Percentiles rank a stretch among this genome's conserved stretches.
Conservation (phyloP, 345 rosid species). For the Nasturtium officinale region DNA sequence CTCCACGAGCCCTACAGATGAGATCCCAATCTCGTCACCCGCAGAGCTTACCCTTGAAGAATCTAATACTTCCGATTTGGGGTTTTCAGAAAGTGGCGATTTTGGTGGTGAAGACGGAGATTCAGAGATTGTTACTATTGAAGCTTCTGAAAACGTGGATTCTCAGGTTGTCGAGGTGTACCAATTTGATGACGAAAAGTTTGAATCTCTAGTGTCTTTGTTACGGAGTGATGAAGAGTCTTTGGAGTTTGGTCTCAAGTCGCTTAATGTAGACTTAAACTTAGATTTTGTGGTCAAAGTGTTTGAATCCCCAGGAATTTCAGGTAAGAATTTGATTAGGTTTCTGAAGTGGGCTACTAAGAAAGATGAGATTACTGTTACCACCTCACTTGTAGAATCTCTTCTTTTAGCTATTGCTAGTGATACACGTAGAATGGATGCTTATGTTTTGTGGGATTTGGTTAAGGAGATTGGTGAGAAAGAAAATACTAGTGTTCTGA, state of each 20-base stretch:
- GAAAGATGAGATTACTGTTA: slow-evolving; percentile 43
- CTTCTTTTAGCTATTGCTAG: slow-evolving; percentile 53
- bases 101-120: slow-evolving; percentile 30
- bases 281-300: slow-evolving; percentile 59
- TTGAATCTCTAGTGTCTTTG: slow-evolving; percentile 63
- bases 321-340: slow-evolving; percentile 60
- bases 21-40: slow-evolving; percentile 24
- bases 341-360: slow-evolving; percentile 65
- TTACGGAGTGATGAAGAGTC: slow-evolving; percentile 68
- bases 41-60: slow-evolving; percentile 15
- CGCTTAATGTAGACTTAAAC: slow-evolving; percentile 46
- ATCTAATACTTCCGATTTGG: slow-evolving; percentile 24
- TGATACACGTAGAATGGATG: slow-evolving; percentile 52
- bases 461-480: slow-evolving; percentile 59
- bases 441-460: slow-evolving; percentile 71
- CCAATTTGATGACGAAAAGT: slow-evolving; percentile 55
- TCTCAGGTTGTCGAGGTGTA: slow-evolving; percentile 38
- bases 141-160: slow-evolving; percentile 28
- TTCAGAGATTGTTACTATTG: slow-evolving; percentile 7
- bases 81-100: slow-evolving; percentile 36
- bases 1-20: slow-evolving; percentile 38
- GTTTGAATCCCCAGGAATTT: slow-evolving; percentile 54
- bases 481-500: slow-evolving; percentile 42
- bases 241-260: slow-evolving; percentile 57
- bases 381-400: slow-evolving; percentile 49